Evolutionary conservation across 164 flowering plant genomes (phyloP).

Genomic region (Vitis amurensis): DNA sequence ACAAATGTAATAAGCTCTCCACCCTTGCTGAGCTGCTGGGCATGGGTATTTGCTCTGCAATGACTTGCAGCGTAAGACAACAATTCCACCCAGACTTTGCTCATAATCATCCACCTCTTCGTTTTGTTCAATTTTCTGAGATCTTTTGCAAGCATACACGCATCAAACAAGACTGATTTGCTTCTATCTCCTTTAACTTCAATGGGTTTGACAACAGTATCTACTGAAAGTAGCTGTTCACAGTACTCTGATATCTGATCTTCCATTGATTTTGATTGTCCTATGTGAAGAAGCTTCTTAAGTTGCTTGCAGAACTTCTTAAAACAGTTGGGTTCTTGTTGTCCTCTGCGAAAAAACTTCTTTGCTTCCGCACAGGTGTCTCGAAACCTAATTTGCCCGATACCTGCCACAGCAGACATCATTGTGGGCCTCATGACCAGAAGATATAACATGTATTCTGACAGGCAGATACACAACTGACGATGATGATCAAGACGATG

Average conservation of each 20-base stretch:
- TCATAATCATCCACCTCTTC: slow-evolving; percentile 10
- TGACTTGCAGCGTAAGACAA: slow-evolving; percentile 13
- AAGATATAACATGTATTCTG: slow-evolving; percentile 24
- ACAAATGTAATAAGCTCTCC: slow-evolving; percentile 24
- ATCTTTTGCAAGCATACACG: slow-evolving; percentile 12
- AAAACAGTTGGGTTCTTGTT: neutral
- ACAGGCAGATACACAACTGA: slow-evolving; percentile 1
- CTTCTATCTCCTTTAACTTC: slow-evolving; percentile 21
- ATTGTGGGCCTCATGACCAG: slow-evolving; percentile 11
- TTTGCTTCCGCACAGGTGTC: slow-evolving; percentile 26
- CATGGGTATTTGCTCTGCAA: slow-evolving; percentile 17
- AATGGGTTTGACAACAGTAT: neutral
- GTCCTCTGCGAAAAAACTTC: slow-evolving; percentile 4
- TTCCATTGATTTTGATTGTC: neutral
- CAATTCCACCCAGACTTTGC: slow-evolving; percentile 11
- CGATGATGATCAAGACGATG: no score
- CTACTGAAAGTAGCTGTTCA: neutral
- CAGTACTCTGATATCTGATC: neutral
- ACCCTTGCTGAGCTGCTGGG: slow-evolving; percentile 17
- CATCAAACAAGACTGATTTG: slow-evolving; percentile 26
- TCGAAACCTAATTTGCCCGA: slow-evolving; percentile 9
- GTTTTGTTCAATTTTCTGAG: neutral
- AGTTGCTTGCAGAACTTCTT: slow-evolving; percentile 13
- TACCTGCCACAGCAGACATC: slow-evolving; percentile 16
- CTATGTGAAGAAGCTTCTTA: slow-evolving; percentile 1